phyloP scores from a whole-genome alignment of 805 yeast species.

The Candida maris region DNA sequence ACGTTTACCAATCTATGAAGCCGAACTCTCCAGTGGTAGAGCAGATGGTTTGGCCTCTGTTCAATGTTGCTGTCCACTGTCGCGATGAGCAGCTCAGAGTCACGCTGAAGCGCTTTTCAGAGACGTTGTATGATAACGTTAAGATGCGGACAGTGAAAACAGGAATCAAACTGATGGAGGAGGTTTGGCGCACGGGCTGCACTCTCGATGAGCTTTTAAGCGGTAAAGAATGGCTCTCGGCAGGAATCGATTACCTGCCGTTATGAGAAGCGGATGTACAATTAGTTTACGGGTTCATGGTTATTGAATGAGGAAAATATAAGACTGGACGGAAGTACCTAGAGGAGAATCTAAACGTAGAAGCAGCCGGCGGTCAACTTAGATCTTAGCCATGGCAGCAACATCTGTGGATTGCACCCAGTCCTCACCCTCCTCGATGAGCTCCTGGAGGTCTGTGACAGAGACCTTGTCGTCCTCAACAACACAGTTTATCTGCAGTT shows the following conservation, averaged over 20 bases:
- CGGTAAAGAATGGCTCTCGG: slow-evolving; percentile 44
- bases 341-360: too few relatives aligned
- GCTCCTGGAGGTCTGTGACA: slow-evolving; percentile 78
- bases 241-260: slow-evolving; percentile 51
- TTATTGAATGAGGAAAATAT: too few relatives aligned
- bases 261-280: too few relatives aligned
- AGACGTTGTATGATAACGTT: slow-evolving; percentile 42
- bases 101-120: slow-evolving; percentile 33
- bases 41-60: slow-evolving; percentile 64
- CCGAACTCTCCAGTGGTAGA: slow-evolving; percentile 46
- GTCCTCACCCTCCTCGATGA: slow-evolving; percentile 90
- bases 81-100: slow-evolving; percentile 31
- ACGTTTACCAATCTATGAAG: slow-evolving; percentile 44
- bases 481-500: slow-evolving; percentile 97
- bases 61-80: slow-evolving; percentile 46
- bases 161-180: slow-evolving; percentile 38
- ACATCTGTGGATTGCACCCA: slow-evolving; percentile 98
- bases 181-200: slow-evolving; percentile 45
- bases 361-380: too few relatives aligned
- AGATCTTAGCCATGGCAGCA: slow-evolving; percentile 98
- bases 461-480: slow-evolving; percentile 97
- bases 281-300: too few relatives aligned
- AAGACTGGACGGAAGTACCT: too few relatives aligned
- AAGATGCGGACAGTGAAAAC: slow-evolving; percentile 53
- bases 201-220: slow-evolving; percentile 41